Evolutionary conservation across 768 basidiomycete species (phyloP).

Genomic region (Suillus americanus): DNA sequence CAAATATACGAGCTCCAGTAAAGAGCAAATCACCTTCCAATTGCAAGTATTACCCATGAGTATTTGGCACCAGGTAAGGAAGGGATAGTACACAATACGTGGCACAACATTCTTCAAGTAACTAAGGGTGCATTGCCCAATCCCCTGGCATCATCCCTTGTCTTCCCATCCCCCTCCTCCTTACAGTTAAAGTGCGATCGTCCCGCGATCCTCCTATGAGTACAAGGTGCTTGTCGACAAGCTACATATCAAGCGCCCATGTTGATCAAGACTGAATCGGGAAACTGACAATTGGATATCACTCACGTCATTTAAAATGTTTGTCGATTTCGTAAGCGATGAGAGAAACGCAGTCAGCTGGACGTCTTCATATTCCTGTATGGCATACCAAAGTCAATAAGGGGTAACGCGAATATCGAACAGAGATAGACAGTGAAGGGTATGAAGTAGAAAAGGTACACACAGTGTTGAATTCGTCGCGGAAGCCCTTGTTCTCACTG

Average conservation of each 20-base stretch:
- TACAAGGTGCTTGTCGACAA: conserved; percentile 78
- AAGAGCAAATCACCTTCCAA: background rate
- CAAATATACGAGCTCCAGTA: background rate
- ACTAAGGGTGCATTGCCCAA: conserved; percentile 52
- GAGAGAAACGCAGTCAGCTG: conserved; percentile 89
- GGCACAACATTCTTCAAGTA: background rate
- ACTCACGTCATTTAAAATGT: conserved; percentile 85
- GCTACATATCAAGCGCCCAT: conserved; percentile 34
- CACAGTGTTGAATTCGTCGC: conserved; percentile 88
- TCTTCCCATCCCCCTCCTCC: conserved; percentile 51
- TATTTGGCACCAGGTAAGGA: background rate
- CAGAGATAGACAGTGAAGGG: no score
- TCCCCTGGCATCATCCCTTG: conserved; percentile 47
- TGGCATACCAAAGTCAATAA: background rate
- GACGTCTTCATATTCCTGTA: conserved; percentile 93
- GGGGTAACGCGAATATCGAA: conserved; percentile 1
- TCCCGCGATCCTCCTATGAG: conserved; percentile 58
- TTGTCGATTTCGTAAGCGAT: conserved; percentile 84
- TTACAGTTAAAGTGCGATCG: conserved; percentile 41
- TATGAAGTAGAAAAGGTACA: conserved; percentile 18
- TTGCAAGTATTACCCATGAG: background rate
- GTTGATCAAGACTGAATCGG: conserved; percentile 12
- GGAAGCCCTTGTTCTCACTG: conserved; percentile 78
- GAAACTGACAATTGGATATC: conserved; percentile 5
- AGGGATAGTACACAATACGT: background rate